Conservation (phyloP, 2,329 filamentous ascomycete species). For the Colletotrichum echinochloae region DNA sequence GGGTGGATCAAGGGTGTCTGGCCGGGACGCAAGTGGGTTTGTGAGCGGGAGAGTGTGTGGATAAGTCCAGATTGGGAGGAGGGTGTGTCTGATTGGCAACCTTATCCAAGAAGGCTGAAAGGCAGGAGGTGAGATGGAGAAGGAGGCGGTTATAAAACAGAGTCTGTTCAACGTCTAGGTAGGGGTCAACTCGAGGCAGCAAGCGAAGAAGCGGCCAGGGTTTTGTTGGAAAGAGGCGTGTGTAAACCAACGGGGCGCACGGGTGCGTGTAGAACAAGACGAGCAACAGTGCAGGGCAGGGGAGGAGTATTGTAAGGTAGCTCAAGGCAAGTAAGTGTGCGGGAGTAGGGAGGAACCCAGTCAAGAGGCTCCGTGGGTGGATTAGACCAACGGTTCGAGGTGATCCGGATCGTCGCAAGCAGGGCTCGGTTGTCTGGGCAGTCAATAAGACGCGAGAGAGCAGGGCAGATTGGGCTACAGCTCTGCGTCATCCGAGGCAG, state of each 20-base stretch:
- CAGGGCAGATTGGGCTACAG: background rate
- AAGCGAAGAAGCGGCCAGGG: constrained; percentile 8
- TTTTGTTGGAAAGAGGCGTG: constrained; percentile 14
- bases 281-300: constrained; percentile 5
- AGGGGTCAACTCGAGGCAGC: constrained; percentile 20
- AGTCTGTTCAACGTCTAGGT: constrained; percentile 1
- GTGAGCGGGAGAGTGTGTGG: constrained; percentile 37
- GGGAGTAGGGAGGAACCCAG: constrained; percentile 20
- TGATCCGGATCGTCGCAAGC: constrained; percentile 18
- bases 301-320: constrained; percentile 15
- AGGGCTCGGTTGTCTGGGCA: constrained; percentile 5
- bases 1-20: constrained; percentile 14
- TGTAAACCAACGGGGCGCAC: constrained; percentile 3
- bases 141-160: constrained; percentile 26
- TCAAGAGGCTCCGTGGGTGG: constrained; percentile 12
- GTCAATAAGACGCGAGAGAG: background rate
- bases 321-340: constrained; percentile 4
- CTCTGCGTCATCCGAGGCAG: constrained; percentile 9
- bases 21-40: constrained; percentile 23
- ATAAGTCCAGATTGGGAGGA: constrained; percentile 25
- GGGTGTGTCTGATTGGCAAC: constrained; percentile 33
- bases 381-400: constrained; percentile 8
- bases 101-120: constrained; percentile 36
- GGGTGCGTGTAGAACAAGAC: constrained; percentile 1
- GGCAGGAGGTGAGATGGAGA: constrained; percentile 27